Evolutionary conservation across 2,329 filamentous ascomycete genomes (phyloP), one percentile per base, ranked within the genome.

Genomic region (Neospermospora avenae): DNA sequence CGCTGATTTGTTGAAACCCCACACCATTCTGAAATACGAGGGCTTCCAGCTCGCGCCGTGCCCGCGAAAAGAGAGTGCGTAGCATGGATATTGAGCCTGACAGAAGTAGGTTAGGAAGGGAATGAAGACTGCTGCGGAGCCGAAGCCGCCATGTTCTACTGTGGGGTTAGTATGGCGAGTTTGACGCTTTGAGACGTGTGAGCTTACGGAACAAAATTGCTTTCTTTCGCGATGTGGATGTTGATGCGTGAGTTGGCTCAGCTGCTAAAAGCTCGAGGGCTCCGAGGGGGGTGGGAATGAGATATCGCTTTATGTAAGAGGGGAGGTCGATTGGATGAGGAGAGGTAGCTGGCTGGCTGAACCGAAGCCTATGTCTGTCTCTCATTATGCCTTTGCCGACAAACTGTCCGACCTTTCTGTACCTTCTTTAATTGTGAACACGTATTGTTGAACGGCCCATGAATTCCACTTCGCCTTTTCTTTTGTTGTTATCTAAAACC

Each of bases 1-100:
- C 42, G 61, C 64, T 8, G 42, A 52, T 13, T 61, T 57, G 1
- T 63, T 59, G 42, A 55, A 59, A n/a, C 60, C 57, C 56, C 71
- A 76, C 57, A 71, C 68, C 69, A 78, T 74, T 3, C 65, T 58
- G 60, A 68, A 68, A 54, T 74, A 78, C 1, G 70, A 63, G 0
- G 74, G 74, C 34, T 72, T 72, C 72, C 75, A 77, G 58, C 74
- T 76, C 7, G 68, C 67, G 3, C 76, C 77, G 60, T 78, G 77
- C 1, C 76, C 76, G 2, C 77, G 72, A 14, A 75, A 72, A 34
- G 72, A 76, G 31, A 77, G 53, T 0, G 77, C 75, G 59, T 78
- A 78, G 60, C 74, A 74, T 3, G 72, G 68, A 59, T 74, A 74
- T 1, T 72, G 68, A 58, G 73, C 74, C 24, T 52, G 63, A 61